Evolutionary conservation across 108 stramenopile species (phyloP), one percentile per base, ranked within the genome.

Genomic region (Skeletonema grethae): DNA sequence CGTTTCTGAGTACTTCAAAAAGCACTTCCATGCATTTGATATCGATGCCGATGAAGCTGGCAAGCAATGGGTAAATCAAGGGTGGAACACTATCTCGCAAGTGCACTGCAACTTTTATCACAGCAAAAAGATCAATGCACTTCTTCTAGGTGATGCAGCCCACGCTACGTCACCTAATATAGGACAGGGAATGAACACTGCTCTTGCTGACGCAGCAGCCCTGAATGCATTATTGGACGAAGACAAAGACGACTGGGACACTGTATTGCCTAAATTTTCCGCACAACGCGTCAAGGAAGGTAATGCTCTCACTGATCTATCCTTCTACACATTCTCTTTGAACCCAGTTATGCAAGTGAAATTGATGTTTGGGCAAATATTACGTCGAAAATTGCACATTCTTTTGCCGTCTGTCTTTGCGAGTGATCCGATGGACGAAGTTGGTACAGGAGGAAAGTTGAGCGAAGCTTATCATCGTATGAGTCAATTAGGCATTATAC

Each of bases 121-220:
- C 46, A 76, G 75, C 35, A 46, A 16, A 12, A 36, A 75, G 20
- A 29, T 76, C 9, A 61, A 28, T 55, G 65, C 71, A 29, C 55
- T 73, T 10, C 31, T 82, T 24, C 72, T 82, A 30, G 82, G 82
- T 12, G 82, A 82, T 67, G 82, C 82, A 30, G 82, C 82, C 1
- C 83, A 84, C 32, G 83, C 83, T 18, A 84, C 83, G 2, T 69
- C 66, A 36, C 83, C 83, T 7, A 46, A 56, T 4, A 84, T 84
- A 62, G 83, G 83, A 28, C 73, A 75, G 69, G 83, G 83, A 35
- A 84, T 84, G 83, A 84, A 84, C 36, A 84, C 83, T 29, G 83
- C 83, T 20, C 55, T 84, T 4, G 46, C 67, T 7, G 83, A 84
- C 63, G 78, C 83, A 13, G 39, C 60, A 2, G 74, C 53, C 24